phyloP scores from a whole-genome alignment of 83 land plant genomes.

The Diphasiastrum complanatum region DNA sequence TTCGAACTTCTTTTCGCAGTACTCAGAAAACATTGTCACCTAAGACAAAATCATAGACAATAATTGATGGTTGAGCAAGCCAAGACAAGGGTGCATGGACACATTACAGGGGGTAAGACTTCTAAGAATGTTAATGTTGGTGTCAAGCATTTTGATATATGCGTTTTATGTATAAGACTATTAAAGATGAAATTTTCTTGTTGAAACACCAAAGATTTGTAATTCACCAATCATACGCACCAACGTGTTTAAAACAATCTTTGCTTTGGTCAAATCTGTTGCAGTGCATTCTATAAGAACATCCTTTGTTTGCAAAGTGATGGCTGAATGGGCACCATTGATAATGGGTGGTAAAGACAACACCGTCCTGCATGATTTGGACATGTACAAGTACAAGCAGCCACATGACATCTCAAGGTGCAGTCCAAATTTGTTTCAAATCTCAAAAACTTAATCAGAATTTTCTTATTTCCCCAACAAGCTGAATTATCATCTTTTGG shows the following conservation, averaged over 20 bases:
- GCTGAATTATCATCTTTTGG: no score
- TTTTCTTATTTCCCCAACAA: no score
- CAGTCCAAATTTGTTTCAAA: no score
- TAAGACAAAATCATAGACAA: slow-evolving; percentile 9
- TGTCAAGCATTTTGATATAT: background rate
- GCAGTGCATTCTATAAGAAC: slow-evolving; percentile 97
- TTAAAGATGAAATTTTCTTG: background rate
- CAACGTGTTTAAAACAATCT: slow-evolving; percentile 89
- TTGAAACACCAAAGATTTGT: background rate
- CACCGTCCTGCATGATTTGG: slow-evolving; percentile 54
- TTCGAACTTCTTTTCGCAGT: slow-evolving; percentile 71
- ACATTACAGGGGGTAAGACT: no score
- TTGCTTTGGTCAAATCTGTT: slow-evolving; percentile 91
- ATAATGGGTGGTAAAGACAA: slow-evolving; percentile 94
- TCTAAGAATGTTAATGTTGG: no score
- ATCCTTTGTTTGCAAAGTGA: slow-evolving; percentile 77
- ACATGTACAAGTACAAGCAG: background rate
- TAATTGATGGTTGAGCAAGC: background rate
- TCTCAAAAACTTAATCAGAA: no score
- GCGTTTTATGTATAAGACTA: background rate
- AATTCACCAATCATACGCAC: slow-evolving; percentile 25
- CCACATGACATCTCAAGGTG: background rate
- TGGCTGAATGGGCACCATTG: slow-evolving; percentile 96
- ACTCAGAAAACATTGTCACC: slow-evolving; percentile 91
- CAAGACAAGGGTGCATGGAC: no score